Conservation (phyloP, 2,329 filamentous ascomycete species). For the Rhynchosporium graminicola region DNA sequence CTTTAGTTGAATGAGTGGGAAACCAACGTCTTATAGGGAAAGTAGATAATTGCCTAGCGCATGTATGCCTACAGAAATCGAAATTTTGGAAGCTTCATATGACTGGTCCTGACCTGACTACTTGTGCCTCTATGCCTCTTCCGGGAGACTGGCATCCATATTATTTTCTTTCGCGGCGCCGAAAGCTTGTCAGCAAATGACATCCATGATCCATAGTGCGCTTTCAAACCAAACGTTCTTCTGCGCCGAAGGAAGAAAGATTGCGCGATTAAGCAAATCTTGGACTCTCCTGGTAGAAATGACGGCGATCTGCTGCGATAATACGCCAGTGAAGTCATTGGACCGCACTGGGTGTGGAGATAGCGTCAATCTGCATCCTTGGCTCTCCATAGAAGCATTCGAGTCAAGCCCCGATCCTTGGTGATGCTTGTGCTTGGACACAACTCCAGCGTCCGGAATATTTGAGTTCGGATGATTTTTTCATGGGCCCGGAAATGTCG, state of each 20-base stretch:
- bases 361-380: neutral
- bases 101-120: neutral
- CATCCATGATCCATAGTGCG: conserved; percentile 12
- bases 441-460: neutral
- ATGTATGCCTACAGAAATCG: no score
- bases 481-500: neutral
- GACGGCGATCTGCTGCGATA: conserved; percentile 4
- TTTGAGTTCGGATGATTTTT: neutral
- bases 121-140: neutral
- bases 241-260: neutral
- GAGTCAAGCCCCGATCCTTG: neutral
- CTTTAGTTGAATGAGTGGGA: neutral
- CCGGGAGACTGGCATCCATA: neutral
- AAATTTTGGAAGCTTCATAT: neutral
- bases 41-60: neutral
- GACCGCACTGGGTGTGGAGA: conserved; percentile 10
- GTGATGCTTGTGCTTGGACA: neutral
- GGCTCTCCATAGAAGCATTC: conserved; percentile 6
- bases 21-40: conserved; percentile 1
- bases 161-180: neutral
- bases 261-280: conserved; percentile 7
- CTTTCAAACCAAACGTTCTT: neutral
- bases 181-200: neutral
- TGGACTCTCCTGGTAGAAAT: neutral
- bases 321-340: conserved; percentile 9